Percentiles rank a stretch among this genome's conserved stretches.
phyloP scores from a whole-genome alignment of 768 basidiomycete species.

The Pleurotus giganteus region DNA sequence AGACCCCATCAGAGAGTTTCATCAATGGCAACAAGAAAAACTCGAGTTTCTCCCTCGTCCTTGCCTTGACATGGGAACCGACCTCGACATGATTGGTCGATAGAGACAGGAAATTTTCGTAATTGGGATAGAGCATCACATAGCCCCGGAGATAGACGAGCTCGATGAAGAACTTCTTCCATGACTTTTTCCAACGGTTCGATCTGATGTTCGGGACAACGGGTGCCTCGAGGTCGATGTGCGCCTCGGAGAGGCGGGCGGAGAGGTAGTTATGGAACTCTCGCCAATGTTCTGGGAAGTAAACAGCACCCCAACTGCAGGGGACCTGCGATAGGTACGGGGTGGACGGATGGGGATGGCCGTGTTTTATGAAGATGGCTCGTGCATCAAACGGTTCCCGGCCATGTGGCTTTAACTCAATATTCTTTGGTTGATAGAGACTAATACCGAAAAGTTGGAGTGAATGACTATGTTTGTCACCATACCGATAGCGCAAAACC shows the following conservation, averaged over 20 bases:
- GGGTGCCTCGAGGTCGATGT: constrained; percentile 34
- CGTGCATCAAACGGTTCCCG: constrained; percentile 69
- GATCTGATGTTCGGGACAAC: constrained; percentile 78
- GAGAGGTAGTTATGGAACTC: constrained; percentile 81
- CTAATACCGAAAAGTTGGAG: constrained; percentile 73
- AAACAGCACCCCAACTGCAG: constrained; percentile 90
- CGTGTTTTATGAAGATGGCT: constrained; percentile 44
- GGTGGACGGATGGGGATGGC: constrained; percentile 41
- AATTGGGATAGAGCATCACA: constrained; percentile 90
- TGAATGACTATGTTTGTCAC: constrained; percentile 34
- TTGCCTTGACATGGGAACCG: constrained; percentile 73
- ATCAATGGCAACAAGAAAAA: constrained; percentile 74
- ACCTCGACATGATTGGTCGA: constrained; percentile 91
- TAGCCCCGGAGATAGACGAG: constrained; percentile 79
- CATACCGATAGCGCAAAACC: constrained; percentile 78
- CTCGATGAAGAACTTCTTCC: constrained; percentile 92
- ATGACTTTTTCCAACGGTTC: constrained; percentile 77
- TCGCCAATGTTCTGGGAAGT: constrained; percentile 87
- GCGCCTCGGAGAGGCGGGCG: constrained; percentile 58
- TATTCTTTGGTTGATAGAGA: constrained; percentile 82
- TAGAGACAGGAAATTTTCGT: constrained; percentile 62
- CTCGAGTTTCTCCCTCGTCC: constrained; percentile 55
- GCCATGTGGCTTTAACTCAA: constrained; percentile 70
- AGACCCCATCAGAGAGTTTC: constrained; percentile 32
- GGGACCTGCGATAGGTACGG: constrained; percentile 88